A percentile compares a stretch with the other conserved stretches of the same genome.
These are phyloP conservation scores for Ephemerocybe angulata DNA, from an alignment of 768 basidiomycete species.

Conservation along the genomic window DNA sequence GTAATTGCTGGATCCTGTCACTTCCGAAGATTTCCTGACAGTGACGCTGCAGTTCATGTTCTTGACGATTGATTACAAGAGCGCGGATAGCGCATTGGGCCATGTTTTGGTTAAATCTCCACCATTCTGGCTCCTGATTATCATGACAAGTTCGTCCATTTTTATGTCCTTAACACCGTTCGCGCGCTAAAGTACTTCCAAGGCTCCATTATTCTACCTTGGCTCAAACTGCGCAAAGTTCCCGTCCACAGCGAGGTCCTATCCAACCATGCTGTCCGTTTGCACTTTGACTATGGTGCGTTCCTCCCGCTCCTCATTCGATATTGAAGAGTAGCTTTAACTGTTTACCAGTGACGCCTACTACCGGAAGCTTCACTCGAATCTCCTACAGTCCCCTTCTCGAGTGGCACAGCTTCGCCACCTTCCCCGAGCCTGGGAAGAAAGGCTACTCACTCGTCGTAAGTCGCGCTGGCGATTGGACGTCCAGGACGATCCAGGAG, in stretches of 20 bases:
- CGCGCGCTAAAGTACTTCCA: too few species aligned
- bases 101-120: conserved; percentile 40
- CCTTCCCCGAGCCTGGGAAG: conserved; percentile 45
- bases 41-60: conserved; percentile 37
- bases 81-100: conserved; percentile 33
- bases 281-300: conserved; percentile 58
- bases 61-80: conserved; percentile 50
- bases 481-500: conserved; percentile 46
- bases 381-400: conserved; percentile 45
- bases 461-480: conserved; percentile 60
- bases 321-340: background rate
- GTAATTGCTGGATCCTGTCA: conserved; percentile 23
- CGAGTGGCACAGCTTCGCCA: conserved; percentile 61
- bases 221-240: conserved; percentile 55
- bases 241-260: conserved; percentile 49
- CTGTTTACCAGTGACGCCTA: conserved; percentile 34
- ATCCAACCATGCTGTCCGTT: conserved; percentile 53
- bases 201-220: conserved; percentile 56
- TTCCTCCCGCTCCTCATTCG: background rate
- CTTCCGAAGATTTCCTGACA: background rate
- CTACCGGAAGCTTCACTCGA: conserved; percentile 44
- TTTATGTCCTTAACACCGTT: too few species aligned
- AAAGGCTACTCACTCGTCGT: conserved; percentile 55
- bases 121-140: conserved; percentile 55
- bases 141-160: conserved; percentile 40